Conservation (phyloP, 805 yeast species). For the Hanseniaspora meyeri region DNA sequence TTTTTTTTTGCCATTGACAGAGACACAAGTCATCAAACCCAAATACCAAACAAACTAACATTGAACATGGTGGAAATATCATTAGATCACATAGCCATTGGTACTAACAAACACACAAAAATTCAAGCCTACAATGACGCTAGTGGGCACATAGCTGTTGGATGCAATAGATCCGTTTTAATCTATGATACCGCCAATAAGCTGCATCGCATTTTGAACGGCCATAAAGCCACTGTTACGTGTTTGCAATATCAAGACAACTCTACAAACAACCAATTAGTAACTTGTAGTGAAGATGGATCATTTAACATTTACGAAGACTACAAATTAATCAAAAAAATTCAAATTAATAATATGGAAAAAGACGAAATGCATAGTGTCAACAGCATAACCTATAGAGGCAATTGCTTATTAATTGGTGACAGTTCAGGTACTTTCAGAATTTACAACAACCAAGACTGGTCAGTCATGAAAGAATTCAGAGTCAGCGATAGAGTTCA, state of each 20-base stretch:
- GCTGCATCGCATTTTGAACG: slow-evolving; percentile 6
- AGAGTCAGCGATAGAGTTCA: slow-evolving; percentile 10
- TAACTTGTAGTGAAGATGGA: slow-evolving; percentile 13
- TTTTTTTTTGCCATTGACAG: too few relatives aligned
- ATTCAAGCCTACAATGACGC: slow-evolving; percentile 9
- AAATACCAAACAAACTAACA: neutral
- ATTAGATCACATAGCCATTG: slow-evolving; percentile 12
- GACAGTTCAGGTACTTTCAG: slow-evolving; percentile 12
- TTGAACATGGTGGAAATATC: slow-evolving; percentile 5
- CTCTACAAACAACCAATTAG: slow-evolving; percentile 7
- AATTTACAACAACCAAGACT: slow-evolving; percentile 7
- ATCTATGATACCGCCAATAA: slow-evolving; percentile 8
- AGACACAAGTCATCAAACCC: neutral
- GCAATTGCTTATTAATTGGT: slow-evolving; percentile 5
- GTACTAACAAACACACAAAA: slow-evolving; percentile 11
- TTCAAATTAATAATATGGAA: slow-evolving; percentile 12
- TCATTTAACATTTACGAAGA: slow-evolving; percentile 8
- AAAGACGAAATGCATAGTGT: slow-evolving; percentile 11
- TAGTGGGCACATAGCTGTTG: slow-evolving; percentile 10
- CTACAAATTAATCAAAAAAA: neutral
- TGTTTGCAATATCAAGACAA: slow-evolving; percentile 8
- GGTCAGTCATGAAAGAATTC: slow-evolving; percentile 7
- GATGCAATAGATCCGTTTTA: slow-evolving; percentile 11
- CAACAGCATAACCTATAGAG: slow-evolving; percentile 9
- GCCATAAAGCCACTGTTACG: slow-evolving; percentile 5